These are phyloP conservation scores for Trypanosoma cruzi DNA, from an alignment of 208 protist species.

Conservation along the genomic window DNA sequence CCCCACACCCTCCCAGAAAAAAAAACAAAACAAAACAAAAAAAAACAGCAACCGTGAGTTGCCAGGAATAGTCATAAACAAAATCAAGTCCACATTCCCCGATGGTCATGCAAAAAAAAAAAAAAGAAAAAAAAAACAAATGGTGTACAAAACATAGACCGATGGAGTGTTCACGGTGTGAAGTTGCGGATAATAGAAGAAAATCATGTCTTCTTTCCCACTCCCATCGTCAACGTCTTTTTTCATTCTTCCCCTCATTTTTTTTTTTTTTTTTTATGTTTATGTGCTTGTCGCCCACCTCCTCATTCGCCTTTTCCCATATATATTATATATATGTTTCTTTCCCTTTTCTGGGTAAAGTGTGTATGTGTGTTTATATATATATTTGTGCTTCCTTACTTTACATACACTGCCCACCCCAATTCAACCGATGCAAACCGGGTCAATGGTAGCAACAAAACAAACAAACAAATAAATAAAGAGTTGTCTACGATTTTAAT, in stretches of 20 bases:
- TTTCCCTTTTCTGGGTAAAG: not conserved
- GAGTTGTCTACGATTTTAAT: not conserved
- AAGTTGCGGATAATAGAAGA: not conserved
- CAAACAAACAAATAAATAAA: no score
- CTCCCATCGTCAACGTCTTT: no score
- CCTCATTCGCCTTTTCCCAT: no score
- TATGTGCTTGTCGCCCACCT: not conserved
- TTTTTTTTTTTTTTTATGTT: not conserved
- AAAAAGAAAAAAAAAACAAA: constrained; percentile 18
- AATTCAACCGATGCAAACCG: not conserved
- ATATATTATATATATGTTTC: constrained; percentile 9
- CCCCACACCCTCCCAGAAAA: not conserved
- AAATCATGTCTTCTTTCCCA: not conserved
- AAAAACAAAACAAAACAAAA: no score
- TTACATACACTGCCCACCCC: no score
- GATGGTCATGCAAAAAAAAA: not conserved
- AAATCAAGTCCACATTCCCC: not conserved
- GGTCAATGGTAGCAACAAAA: not conserved
- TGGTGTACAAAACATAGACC: no score
- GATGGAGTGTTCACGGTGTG: no score
- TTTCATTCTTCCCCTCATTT: not conserved
- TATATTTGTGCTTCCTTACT: no score
- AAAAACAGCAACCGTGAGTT: not conserved
- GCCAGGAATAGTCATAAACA: not conserved
- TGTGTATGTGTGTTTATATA: no score